Percentiles rank a stretch among this genome's conserved stretches.
phyloP scores from a whole-genome alignment of 2,329 filamentous ascomycete genomes.

The Xylariaceae sp. region DNA sequence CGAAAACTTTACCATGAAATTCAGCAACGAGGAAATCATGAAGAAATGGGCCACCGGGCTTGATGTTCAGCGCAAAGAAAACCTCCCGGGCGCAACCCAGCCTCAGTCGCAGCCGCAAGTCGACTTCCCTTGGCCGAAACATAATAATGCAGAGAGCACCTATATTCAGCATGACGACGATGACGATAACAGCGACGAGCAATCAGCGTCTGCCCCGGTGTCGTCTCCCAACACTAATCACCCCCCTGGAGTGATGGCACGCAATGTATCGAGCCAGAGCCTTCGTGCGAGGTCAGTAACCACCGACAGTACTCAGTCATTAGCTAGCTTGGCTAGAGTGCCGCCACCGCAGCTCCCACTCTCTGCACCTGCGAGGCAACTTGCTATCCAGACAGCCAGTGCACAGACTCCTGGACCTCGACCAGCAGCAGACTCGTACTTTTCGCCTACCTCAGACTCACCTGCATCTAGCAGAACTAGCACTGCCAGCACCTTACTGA shows the following conservation, averaged over 20 bases:
- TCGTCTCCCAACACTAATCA: slow-evolving; percentile 34
- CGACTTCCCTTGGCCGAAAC: slow-evolving; percentile 76
- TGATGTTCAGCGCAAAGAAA: slow-evolving; percentile 66
- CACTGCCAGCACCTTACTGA: slow-evolving; percentile 68
- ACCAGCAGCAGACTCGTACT: slow-evolving; percentile 72
- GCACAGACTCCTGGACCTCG: slow-evolving; percentile 57
- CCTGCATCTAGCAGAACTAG: slow-evolving; percentile 72
- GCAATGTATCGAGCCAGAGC: slow-evolving; percentile 69
- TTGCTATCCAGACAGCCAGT: slow-evolving; percentile 63
- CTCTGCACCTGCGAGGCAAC: slow-evolving; percentile 48
- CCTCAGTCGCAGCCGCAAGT: background rate
- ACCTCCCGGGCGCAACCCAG: slow-evolving; percentile 41
- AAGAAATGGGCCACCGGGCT: slow-evolving; percentile 84
- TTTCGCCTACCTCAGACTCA: slow-evolving; percentile 79
- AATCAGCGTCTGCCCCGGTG: slow-evolving; percentile 24
- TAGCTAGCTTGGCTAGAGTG: slow-evolving; percentile 50
- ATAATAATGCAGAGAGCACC: slow-evolving; percentile 70
- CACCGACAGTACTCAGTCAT: slow-evolving; percentile 58
- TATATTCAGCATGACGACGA: slow-evolving; percentile 64
- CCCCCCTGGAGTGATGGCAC: slow-evolving; percentile 42
- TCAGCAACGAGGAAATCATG: slow-evolving; percentile 85
- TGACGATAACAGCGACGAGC: slow-evolving; percentile 51
- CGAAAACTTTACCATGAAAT: slow-evolving; percentile 94
- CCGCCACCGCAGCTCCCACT: slow-evolving; percentile 66
- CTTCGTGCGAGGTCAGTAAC: slow-evolving; percentile 73